phyloP scores from a whole-genome alignment of 139 green algal species.

The Mychonastes homosphaera region DNA sequence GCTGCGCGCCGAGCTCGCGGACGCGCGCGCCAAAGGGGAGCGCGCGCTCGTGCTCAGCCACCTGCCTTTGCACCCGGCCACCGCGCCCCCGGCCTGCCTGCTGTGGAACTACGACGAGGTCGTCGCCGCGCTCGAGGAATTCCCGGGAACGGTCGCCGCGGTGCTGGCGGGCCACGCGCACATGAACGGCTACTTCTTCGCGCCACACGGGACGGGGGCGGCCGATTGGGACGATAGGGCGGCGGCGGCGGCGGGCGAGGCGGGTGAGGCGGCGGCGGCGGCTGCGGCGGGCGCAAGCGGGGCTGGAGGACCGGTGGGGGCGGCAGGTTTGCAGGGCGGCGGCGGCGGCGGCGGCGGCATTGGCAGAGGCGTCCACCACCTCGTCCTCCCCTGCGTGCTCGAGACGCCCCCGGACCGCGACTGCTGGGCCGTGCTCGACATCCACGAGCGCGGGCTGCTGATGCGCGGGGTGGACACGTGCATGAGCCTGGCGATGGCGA shows the following conservation, averaged over 20 bases:
- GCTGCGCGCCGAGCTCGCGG: constrained; percentile 37
- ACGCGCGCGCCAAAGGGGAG: constrained; percentile 12
- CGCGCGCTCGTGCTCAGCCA: constrained; percentile 34
- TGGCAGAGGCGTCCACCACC: constrained; percentile 45
- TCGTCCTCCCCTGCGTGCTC: constrained; percentile 50
- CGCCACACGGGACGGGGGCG: too few species aligned
- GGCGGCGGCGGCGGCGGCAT: neutral
- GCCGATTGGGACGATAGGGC: too few species aligned
- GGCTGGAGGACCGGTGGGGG: neutral
- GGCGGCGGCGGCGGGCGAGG: constrained; percentile 21
- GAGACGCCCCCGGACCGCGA: constrained; percentile 49
- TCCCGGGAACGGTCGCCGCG: constrained; percentile 27
- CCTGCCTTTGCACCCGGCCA: constrained; percentile 38
- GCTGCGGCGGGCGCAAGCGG: too few species aligned
- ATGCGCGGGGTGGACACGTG: constrained; percentile 37
- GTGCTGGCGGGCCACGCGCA: constrained; percentile 58
- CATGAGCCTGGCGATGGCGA: constrained; percentile 22
- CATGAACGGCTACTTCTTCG: constrained; percentile 29
- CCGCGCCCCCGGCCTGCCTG: constrained; percentile 37
- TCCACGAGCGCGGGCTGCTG: constrained; percentile 27
- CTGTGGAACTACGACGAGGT: constrained; percentile 64
- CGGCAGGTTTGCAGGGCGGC: neutral
- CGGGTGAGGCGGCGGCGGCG: neutral
- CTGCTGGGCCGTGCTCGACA: constrained; percentile 42
- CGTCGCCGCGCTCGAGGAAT: constrained; percentile 16